phyloP scores from a whole-genome alignment of 306 rosid genomes.

The Acacia crassicarpa region DNA sequence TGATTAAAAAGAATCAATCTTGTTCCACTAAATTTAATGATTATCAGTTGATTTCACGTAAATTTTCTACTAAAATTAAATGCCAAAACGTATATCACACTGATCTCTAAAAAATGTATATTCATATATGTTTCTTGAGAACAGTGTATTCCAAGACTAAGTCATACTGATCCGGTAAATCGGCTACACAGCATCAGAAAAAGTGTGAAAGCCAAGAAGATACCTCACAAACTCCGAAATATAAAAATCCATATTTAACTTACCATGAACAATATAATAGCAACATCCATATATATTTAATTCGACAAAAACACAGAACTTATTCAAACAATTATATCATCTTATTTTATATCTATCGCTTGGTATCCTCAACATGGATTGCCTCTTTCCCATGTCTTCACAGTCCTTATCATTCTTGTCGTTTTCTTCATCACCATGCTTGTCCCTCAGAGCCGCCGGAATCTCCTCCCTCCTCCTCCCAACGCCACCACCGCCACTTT shows the following conservation, averaged over 20 bases:
- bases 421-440: slow-evolving; percentile 12
- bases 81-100: background rate
- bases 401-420: slow-evolving; percentile 24
- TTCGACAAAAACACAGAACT: background rate
- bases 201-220: background rate
- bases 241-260: background rate
- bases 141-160: background rate
- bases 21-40: background rate
- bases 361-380: slow-evolving; percentile 17
- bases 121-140: background rate
- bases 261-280: background rate
- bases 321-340: slow-evolving; percentile 6
- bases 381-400: slow-evolving; percentile 36
- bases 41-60: background rate
- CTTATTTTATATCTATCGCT: slow-evolving; percentile 34
- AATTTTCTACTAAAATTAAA: background rate
- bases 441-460: background rate
- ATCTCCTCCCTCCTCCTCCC: slow-evolving; percentile 27
- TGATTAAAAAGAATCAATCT: background rate
- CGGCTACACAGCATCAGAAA: background rate
- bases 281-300: background rate
- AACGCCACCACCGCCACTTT: background rate
- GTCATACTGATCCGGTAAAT: background rate
- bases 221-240: slow-evolving; percentile 11
- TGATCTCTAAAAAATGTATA: background rate